Evolutionary conservation across 176 grass and related monocot species (phyloP), one percentile per base, ranked within the genome.

Genomic region (Eremochloa ophiuroides): DNA sequence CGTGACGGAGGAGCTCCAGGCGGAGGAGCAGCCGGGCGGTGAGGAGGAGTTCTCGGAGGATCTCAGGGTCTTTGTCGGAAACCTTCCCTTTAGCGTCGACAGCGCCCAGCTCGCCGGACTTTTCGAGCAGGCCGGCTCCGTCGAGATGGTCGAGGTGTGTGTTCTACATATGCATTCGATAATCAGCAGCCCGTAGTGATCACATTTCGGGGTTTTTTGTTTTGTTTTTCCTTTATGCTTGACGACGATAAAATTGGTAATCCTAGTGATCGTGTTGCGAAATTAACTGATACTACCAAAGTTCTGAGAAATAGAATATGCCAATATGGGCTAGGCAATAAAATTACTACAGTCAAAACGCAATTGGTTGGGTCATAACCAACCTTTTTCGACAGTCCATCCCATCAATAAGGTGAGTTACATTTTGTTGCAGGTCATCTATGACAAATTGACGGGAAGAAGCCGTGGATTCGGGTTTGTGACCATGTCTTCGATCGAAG

Each of bases 81-180:
- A 94, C 74, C 89, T 97, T 18, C 89, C 91, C 9, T 97, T 94
- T 76, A 90, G 60, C 74, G 89, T 97, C 59, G 94, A 94, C 82
- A 97, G 91, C 75, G 78, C 91, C n/a, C 87, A 97, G 88, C 92
- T 94, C 56, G 94, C 94, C 12, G 87, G 85, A 14, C 85, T 97
- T 44, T 97, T 97, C 64, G 89, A 91, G 68, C 76, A 88, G 48
- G 82, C 82, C 22, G 94, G 94, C 50, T 88, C 87, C 44, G 94
- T 94, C 50, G 94, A 97, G 85, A 97, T 94, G 85, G 94, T 94
- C 50, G 91, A 97, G 94, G 94, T 97, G 86, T 60, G 94, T 97
- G 82, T 76, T 37, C 3, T 10, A n/a, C n/a, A 2, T 6, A 29
- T 14, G 5, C 55, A 20, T 27, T 42, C 4, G 7, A 55, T 30